A percentile compares a stretch with the other conserved stretches of the same genome.
Conservation (phyloP, 345 rosid genomes). For the Diplotaxis tenuifolia region DNA sequence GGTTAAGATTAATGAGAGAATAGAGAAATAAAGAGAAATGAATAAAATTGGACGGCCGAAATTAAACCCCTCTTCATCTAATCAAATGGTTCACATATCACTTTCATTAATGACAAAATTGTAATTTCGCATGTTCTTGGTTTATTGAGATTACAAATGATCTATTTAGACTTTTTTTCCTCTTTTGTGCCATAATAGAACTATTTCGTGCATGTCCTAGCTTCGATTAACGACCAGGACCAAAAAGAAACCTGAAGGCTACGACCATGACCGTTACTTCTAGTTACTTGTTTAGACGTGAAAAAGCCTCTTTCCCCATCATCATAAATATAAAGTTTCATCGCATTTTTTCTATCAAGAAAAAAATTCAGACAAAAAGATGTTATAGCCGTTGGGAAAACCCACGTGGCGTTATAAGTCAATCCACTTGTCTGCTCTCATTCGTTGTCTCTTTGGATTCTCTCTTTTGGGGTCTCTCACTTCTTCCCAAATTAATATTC, state of each 20-base stretch:
- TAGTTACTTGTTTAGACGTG: constrained; percentile 9
- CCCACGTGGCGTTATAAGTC: constrained; percentile 26
- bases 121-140: too few species aligned
- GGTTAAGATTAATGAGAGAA: too few species aligned
- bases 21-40: too few species aligned
- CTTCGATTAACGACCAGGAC: constrained; percentile 8
- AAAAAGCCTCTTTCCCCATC: constrained; percentile 16
- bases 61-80: too few species aligned
- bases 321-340: not conserved
- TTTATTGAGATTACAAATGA: too few species aligned
- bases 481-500: constrained; percentile 32
- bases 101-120: too few species aligned
- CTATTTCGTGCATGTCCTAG: not conserved
- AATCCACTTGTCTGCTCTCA: constrained; percentile 29
- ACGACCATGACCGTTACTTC: constrained; percentile 20
- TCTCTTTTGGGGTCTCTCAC: not conserved
- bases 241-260: not conserved
- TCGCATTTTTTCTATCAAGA: not conserved
- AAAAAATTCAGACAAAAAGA: not conserved
- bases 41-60: too few species aligned
- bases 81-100: too few species aligned
- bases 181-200: too few species aligned
- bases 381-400: constrained; percentile 30
- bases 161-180: too few species aligned
- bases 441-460: constrained; percentile 39